These are phyloP conservation scores for Blastocladiella britannica DNA, from an alignment of 192 early-diverging fungal genomes.

Conservation along the genomic window DNA sequence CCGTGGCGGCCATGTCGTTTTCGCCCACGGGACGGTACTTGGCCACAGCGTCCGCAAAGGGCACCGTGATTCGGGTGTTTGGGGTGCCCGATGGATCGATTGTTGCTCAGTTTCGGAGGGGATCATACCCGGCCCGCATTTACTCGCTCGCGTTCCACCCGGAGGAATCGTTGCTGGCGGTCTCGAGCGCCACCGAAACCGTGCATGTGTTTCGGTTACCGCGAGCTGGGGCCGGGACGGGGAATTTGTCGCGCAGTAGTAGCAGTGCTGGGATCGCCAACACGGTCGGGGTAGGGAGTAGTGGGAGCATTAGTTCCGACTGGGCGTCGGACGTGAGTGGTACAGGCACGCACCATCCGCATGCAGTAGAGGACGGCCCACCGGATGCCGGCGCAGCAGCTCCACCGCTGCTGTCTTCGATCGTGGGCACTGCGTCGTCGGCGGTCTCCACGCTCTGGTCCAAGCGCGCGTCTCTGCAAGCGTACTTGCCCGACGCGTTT, in stretches of 20 bases:
- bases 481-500: slow-evolving; percentile 62
- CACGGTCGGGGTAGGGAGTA: too few species aligned
- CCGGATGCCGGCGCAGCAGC: neutral
- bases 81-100: slow-evolving; percentile 64
- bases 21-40: slow-evolving; percentile 80
- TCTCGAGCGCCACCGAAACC: slow-evolving; percentile 81
- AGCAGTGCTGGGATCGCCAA: too few species aligned
- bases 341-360: neutral
- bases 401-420: slow-evolving; percentile 2
- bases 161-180: slow-evolving; percentile 44
- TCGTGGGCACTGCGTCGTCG: slow-evolving; percentile 28
- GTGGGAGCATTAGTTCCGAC: slow-evolving; percentile 1
- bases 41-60: slow-evolving; percentile 92
- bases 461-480: slow-evolving; percentile 51
- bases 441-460: slow-evolving; percentile 33
- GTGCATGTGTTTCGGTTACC: slow-evolving; percentile 56
- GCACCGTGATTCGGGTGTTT: slow-evolving; percentile 92
- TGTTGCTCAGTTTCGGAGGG: slow-evolving; percentile 82
- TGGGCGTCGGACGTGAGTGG: neutral
- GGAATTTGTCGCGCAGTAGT: too few species aligned
- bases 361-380: neutral
- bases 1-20: slow-evolving; percentile 65
- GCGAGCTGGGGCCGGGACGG: too few species aligned
- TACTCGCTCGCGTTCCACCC: slow-evolving; percentile 77
- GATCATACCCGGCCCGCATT: slow-evolving; percentile 77